These are phyloP conservation scores for Remersonia thermophila DNA, from an alignment of 2,329 filamentous ascomycete genomes.

Conservation along the genomic window DNA sequence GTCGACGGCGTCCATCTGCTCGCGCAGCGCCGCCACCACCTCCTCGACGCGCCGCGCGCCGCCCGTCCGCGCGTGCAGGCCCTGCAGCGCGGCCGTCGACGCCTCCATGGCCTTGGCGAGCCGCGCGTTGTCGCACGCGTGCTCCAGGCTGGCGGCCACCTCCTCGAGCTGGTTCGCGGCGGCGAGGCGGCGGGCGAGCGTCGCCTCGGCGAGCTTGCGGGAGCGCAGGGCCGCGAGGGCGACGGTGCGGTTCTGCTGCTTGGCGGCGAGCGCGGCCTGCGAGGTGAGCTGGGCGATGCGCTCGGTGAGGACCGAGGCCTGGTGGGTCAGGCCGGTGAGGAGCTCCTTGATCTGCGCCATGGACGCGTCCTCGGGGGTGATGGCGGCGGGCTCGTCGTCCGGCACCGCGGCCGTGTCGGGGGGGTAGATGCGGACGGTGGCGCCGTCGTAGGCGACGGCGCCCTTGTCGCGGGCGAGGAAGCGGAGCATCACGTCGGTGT, in stretches of 20 bases:
- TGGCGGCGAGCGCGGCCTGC: constrained; percentile 58
- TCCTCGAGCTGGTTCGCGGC: constrained; percentile 73
- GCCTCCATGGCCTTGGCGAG: constrained; percentile 73
- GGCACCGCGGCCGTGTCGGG: constrained; percentile 36
- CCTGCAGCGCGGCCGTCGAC: constrained; percentile 58
- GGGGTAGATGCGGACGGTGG: constrained; percentile 62
- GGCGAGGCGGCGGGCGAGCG: constrained; percentile 57
- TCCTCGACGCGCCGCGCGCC: constrained; percentile 63
- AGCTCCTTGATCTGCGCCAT: constrained; percentile 77
- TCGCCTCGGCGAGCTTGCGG: constrained; percentile 70
- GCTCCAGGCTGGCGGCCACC: constrained; percentile 69
- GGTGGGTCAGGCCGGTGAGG: constrained; percentile 59
- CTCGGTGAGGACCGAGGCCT: constrained; percentile 53
- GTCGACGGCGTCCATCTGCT: constrained; percentile 71
- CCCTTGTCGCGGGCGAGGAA: constrained; percentile 58
- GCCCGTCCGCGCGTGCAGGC: constrained; percentile 65
- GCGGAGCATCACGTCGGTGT: constrained; percentile 57
- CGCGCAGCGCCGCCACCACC: constrained; percentile 61
- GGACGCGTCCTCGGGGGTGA: constrained; percentile 68
- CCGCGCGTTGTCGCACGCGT: constrained; percentile 73
- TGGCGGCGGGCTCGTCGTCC: constrained; percentile 28
- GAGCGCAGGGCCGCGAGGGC: constrained; percentile 70
- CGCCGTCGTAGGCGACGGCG: constrained; percentile 45
- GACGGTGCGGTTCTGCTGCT: constrained; percentile 57
- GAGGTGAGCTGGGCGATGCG: constrained; percentile 54